phyloP scores from a whole-genome alignment of 2,329 filamentous ascomycete species.

The Hymenoscyphus scutula region DNA sequence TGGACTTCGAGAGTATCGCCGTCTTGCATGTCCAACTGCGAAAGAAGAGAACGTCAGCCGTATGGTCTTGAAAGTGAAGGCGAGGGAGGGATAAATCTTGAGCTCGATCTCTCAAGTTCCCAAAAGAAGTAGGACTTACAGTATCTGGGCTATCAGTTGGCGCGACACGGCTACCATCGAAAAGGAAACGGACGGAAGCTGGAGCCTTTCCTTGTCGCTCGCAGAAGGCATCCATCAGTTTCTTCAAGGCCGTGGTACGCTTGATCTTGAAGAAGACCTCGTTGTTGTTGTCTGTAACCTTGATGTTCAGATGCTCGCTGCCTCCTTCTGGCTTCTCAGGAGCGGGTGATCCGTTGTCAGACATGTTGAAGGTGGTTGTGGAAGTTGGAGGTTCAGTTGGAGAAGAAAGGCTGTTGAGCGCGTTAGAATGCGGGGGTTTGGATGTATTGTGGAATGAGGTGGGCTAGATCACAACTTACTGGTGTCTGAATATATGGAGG shows the following conservation, averaged over 20 bases:
- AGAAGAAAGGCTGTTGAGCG: conserved; percentile 20
- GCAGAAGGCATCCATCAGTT: conserved; percentile 98
- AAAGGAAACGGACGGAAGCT: conserved; percentile 85
- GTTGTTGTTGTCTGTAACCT: conserved; percentile 98
- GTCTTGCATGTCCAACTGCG: conserved; percentile 91
- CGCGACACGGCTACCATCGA: conserved; percentile 92
- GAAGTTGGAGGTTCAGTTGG: conserved; percentile 12
- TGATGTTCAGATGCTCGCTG: conserved; percentile 93
- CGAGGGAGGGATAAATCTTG: neutral
- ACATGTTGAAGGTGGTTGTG: conserved; percentile 28
- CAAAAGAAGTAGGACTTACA: conserved; percentile 55
- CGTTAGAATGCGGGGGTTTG: conserved; percentile 7
- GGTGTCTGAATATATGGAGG: neutral
- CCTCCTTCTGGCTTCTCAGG: conserved; percentile 35
- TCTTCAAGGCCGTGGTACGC: conserved; percentile 90
- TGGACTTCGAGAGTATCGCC: conserved; percentile 96
- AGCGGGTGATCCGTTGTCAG: conserved; percentile 50
- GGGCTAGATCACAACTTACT: conserved; percentile 13
- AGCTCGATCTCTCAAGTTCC: neutral
- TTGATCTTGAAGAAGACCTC: conserved; percentile 99
- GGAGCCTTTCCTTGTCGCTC: conserved; percentile 89
- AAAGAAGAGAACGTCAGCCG: conserved; percentile 17
- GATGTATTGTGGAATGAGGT: neutral
- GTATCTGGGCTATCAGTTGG: conserved; percentile 85
- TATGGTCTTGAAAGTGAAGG: neutral